Evolutionary conservation across 345 rosid genomes (phyloP).

Genomic region (Salix exigua): DNA sequence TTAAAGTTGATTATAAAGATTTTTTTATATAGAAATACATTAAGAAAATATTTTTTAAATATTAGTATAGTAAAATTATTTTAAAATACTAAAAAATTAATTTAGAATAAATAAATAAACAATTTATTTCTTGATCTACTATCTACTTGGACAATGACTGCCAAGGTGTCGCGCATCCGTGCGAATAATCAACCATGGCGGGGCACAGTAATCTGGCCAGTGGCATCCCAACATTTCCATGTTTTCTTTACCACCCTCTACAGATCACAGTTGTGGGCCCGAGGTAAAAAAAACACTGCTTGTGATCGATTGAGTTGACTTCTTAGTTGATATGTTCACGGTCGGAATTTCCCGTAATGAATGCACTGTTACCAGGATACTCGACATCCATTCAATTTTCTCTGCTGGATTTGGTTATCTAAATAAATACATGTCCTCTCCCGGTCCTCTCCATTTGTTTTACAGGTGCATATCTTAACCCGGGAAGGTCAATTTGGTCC

Average conservation of each 20-base stretch:
- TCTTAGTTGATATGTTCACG: not conserved
- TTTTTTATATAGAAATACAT: too few relatives aligned
- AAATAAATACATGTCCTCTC: not conserved
- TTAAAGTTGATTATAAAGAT: too few relatives aligned
- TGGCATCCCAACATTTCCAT: not conserved
- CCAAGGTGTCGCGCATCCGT: not conserved
- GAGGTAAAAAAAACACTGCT: not conserved
- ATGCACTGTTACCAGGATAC: not conserved
- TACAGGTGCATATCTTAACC: not conserved
- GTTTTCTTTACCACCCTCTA: not conserved
- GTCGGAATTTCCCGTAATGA: not conserved
- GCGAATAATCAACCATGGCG: not conserved
- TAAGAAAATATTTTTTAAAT: too few relatives aligned
- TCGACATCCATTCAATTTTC: too few relatives aligned
- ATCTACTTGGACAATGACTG: not conserved
- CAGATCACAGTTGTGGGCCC: not conserved
- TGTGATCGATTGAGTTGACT: not conserved
- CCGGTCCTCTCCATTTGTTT: not conserved
- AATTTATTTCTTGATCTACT: not conserved
- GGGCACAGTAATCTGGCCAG: not conserved
- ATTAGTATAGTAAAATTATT: too few relatives aligned
- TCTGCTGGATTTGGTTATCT: not conserved
- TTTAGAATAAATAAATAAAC: too few relatives aligned
- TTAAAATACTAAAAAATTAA: too few relatives aligned
- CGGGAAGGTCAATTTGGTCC: not conserved